phyloP scores from a whole-genome alignment of 176 grass and related monocot species.

The Oropetium thomaeum region DNA sequence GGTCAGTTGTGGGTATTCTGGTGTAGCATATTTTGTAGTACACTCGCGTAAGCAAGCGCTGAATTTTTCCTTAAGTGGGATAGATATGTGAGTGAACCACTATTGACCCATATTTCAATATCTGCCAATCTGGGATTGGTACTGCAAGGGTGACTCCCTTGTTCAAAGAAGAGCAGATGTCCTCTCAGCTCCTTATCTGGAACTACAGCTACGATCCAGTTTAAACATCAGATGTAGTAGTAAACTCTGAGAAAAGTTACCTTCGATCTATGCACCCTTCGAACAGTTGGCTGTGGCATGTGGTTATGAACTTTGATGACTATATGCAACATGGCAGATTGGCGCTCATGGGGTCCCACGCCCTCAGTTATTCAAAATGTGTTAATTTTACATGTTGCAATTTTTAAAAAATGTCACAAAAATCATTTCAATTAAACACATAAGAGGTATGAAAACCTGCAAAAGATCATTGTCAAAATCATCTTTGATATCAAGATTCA shows the following conservation, averaged over 20 bases:
- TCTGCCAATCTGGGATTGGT: background rate
- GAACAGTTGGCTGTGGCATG: background rate
- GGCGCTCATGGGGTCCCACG: no score
- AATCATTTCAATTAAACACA: no score
- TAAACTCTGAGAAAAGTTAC: background rate
- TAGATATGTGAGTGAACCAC: background rate
- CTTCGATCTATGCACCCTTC: background rate
- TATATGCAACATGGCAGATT: no score
- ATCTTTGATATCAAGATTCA: no score
- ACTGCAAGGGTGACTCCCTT: background rate
- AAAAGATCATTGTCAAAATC: no score
- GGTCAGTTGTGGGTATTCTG: background rate
- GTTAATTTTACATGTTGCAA: no score
- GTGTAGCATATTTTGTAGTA: background rate
- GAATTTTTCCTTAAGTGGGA: background rate
- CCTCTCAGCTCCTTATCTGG: background rate
- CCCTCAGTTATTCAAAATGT: no score
- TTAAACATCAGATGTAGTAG: slow-evolving; percentile 9
- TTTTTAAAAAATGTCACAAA: no score
- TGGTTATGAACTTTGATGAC: slow-evolving; percentile 16
- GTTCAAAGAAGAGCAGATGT: background rate
- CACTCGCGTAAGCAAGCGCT: slow-evolving; percentile 1
- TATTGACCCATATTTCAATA: no score
- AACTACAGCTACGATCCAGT: background rate
- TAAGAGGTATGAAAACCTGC: no score